Evolutionary conservation across 306 rosid species (phyloP).

Genomic region (Canavalia ensiformis): DNA sequence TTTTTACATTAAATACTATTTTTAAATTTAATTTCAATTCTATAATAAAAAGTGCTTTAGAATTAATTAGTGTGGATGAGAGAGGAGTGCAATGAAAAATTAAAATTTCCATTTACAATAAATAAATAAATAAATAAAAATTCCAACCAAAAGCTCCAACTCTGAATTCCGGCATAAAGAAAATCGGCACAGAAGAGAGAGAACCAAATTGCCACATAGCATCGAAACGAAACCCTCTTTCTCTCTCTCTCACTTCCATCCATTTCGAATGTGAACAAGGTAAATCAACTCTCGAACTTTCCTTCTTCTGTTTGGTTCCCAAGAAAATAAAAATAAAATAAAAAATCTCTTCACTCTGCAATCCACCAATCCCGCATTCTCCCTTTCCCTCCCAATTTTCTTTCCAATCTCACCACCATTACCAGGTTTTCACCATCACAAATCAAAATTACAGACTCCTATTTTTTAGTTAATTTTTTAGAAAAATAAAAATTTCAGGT

Average conservation of each 20-base stretch:
- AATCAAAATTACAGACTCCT: neutral
- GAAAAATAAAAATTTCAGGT: neutral
- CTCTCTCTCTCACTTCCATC: conserved; percentile 5
- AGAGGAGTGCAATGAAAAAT: no score
- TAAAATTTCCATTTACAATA: no score
- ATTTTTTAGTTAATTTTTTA: neutral
- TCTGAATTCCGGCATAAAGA: neutral
- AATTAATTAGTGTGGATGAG: no score
- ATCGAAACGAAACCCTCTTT: neutral
- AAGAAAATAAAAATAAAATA: neutral
- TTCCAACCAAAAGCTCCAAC: no score
- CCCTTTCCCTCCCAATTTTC: conserved; percentile 1
- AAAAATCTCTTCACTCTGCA: conserved; percentile 7
- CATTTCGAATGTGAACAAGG: conserved; percentile 45
- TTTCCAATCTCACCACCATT: conserved; percentile 1
- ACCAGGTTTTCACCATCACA: neutral
- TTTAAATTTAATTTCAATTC: no score
- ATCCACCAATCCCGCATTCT: neutral
- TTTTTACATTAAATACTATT: no score
- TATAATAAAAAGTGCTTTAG: no score
- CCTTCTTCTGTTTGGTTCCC: conserved; percentile 33
- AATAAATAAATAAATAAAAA: no score
- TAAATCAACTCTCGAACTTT: neutral
- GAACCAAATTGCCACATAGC: neutral
- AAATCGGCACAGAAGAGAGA: neutral